Evolutionary conservation across 139 green algal species (phyloP), one percentile per base, ranked within the genome.

Genomic region (Pedinophyceae sp.): DNA sequence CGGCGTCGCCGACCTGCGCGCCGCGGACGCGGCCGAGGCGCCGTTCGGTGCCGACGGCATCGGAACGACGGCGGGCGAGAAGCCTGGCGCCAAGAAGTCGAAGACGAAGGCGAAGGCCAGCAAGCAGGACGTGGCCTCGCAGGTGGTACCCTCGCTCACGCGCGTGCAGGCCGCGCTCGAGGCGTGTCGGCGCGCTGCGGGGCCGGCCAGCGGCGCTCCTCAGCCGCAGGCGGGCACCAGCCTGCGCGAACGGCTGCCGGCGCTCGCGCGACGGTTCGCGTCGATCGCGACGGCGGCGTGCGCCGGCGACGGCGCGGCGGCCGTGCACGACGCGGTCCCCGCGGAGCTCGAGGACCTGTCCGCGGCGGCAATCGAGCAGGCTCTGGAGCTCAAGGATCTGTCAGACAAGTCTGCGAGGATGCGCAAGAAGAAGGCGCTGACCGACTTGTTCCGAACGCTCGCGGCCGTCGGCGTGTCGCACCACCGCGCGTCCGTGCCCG

Each of bases 381-480:
- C 82, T 0, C 50, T 68, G 22, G 64, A 71, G 43, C 72, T 93
- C 40, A n/a, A n/a, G n/a, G n/a, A n/a, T n/a, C n/a, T n/a, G n/a
- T n/a, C n/a, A n/a, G n/a, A n/a, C n/a, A n/a, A n/a, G n/a, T n/a
- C n/a, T n/a, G n/a, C n/a, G n/a, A n/a, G n/a, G n/a, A n/a, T n/a
- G n/a, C n/a, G n/a, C n/a, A 96, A 97, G 73, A 89, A 90, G 70
- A 93, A 94, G 73, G 89, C 85, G 29, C 72, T 97, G 19, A 75
- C 72, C 1, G 82, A 91, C 64, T 55, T 92, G 19, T 60, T 93
- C 24, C 64, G 72, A 40, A 69, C 68, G 3, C 67, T 97, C 55
- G 56, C 48, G 1, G 66, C 22, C 2, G 22, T 80, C 15, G 88
- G 88, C 24, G 63, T 88, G 10, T 84, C 71, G 13, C 60, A 62